phyloP scores from a whole-genome alignment of 768 basidiomycete genomes.

The Tricholoma hemisulphureum region DNA sequence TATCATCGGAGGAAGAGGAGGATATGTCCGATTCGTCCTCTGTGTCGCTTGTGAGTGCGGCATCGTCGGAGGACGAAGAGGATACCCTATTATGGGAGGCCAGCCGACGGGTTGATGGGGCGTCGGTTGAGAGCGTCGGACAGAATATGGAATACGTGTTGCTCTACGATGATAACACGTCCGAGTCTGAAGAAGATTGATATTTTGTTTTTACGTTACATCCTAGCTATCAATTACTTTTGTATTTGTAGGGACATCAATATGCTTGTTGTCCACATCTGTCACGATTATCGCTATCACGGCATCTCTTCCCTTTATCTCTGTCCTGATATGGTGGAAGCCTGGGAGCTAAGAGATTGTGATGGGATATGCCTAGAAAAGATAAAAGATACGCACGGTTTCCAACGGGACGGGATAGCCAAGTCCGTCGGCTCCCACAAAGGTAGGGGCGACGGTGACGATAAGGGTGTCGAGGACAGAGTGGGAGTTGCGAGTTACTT shows the following conservation, averaged over 20 bases:
- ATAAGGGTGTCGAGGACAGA: slow-evolving; percentile 68
- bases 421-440: slow-evolving; percentile 74
- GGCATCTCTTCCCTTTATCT: slow-evolving; percentile 35
- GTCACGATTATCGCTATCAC: slow-evolving; percentile 27
- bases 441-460: slow-evolving; percentile 82
- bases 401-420: slow-evolving; percentile 42
- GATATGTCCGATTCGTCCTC: slow-evolving; percentile 46
- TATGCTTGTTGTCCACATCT: not conserved
- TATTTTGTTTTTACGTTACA: not conserved
- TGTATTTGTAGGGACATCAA: not conserved
- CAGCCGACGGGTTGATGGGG: slow-evolving; percentile 40
- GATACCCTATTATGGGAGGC: slow-evolving; percentile 61
- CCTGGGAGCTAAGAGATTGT: not conserved
- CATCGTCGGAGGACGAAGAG: slow-evolving; percentile 54
- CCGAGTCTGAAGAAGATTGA: slow-evolving; percentile 54
- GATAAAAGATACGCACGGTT: slow-evolving; percentile 12
- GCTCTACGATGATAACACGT: slow-evolving; percentile 64
- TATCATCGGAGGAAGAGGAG: slow-evolving; percentile 35
- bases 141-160: slow-evolving; percentile 64
- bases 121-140: slow-evolving; percentile 26
- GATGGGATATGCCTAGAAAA: not conserved
- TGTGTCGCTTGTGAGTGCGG: slow-evolving; percentile 59
- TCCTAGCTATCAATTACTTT: not conserved
- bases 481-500: no score
- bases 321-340: slow-evolving; percentile 30